These are phyloP conservation scores for Starmera stellimalicola DNA, from an alignment of 1,139 yeast species.

Conservation along the genomic window DNA sequence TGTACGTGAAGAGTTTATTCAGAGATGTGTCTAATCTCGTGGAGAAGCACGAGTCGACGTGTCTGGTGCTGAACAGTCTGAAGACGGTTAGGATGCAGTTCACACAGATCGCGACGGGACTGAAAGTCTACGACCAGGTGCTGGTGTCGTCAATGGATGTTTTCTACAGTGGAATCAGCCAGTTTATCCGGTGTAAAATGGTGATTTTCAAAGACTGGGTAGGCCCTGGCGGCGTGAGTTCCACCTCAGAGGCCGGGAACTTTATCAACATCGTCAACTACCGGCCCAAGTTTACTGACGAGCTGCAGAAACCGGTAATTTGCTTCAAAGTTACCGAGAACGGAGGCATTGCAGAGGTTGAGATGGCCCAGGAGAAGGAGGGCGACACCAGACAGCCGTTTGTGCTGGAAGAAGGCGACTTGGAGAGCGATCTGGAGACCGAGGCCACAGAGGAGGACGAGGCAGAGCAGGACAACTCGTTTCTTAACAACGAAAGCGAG, in stretches of 20 bases:
- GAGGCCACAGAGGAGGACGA: constrained; percentile 6
- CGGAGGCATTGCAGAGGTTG: constrained; percentile 5
- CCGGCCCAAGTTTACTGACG: constrained; percentile 1
- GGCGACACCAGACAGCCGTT: constrained; percentile 3
- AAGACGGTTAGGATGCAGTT: constrained; percentile 14
- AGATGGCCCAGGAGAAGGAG: not conserved
- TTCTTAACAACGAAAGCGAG: not conserved
- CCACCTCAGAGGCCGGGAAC: constrained; percentile 4
- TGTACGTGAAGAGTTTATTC: constrained; percentile 6
- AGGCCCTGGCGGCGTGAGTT: not conserved
- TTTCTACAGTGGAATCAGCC: constrained; percentile 12
- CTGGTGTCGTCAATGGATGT: constrained; percentile 14
- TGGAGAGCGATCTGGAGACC: constrained; percentile 1
- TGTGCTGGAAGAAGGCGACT: constrained; percentile 10
- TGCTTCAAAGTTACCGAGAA: constrained; percentile 4
- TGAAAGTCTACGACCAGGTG: constrained; percentile 12
- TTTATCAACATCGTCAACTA: constrained; percentile 11
- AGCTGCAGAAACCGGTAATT: constrained; percentile 4
- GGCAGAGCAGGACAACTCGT: constrained; percentile 2
- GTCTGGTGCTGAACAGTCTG: constrained; percentile 11
- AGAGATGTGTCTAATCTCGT: constrained; percentile 10
- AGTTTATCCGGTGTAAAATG: constrained; percentile 11
- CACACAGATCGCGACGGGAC: constrained; percentile 7
- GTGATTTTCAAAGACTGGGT: constrained; percentile 16
- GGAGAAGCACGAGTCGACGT: constrained; percentile 9